Conservation (phyloP, 2,329 filamentous ascomycete species). For the Phaeophleospora eucalypticola region DNA sequence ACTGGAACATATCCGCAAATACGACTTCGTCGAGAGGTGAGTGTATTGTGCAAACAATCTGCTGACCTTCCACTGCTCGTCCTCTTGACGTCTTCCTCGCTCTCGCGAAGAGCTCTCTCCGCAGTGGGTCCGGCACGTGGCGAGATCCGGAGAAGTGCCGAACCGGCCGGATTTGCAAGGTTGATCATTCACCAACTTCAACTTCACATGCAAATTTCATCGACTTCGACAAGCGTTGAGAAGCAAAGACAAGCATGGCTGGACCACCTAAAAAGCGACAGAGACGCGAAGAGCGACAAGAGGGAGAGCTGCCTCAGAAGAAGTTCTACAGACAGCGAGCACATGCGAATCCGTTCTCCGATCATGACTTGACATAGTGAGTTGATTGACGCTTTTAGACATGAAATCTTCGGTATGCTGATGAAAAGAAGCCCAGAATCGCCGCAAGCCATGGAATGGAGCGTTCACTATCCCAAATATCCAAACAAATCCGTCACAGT, state of each 20-base stretch:
- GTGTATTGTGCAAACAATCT: too few species aligned
- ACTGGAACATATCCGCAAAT: constrained; percentile 24
- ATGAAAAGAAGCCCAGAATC: constrained; percentile 61
- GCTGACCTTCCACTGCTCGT: not conserved
- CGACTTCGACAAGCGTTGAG: not conserved
- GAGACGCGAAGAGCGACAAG: constrained; percentile 45
- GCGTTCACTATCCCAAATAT: constrained; percentile 73
- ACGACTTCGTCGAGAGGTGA: not conserved
- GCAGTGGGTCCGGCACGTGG: not conserved
- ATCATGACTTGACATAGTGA: constrained; percentile 86
- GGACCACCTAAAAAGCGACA: constrained; percentile 39
- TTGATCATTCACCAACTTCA: not conserved
- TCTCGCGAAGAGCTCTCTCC: not conserved
- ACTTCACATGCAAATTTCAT: not conserved
- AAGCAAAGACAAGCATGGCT: constrained; percentile 23
- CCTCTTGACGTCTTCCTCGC: not conserved
- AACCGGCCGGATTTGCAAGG: not conserved
- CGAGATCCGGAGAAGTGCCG: not conserved
- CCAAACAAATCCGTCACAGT: constrained; percentile 69
- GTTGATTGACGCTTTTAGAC: constrained; percentile 25
- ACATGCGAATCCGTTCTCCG: constrained; percentile 96
- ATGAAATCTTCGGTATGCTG: constrained; percentile 9
- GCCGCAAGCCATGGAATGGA: constrained; percentile 89
- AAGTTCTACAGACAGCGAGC: constrained; percentile 94
- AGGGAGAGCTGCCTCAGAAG: constrained; percentile 73